Percentiles rank a stretch among this genome's conserved stretches.
Conservation (phyloP, 495 filamentous ascomycete genomes). For the Talaromyces nanjingensis region DNA sequence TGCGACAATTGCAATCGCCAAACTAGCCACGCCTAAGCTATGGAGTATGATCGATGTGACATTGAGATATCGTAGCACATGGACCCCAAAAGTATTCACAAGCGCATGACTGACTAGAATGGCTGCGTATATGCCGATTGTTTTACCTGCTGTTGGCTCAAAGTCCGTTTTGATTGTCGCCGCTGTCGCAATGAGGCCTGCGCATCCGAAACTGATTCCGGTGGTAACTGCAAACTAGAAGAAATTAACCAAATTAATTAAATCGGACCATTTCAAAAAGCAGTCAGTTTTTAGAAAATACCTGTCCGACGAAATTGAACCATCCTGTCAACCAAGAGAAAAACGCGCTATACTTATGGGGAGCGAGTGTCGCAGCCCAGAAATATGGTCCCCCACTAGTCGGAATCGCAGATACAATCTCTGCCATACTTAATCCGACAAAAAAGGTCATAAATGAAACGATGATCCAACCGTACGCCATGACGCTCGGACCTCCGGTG, state of each 20-base stretch:
- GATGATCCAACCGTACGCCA: slow-evolving; percentile 49
- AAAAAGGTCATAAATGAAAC: slow-evolving; percentile 53
- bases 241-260: background rate
- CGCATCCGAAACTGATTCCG: slow-evolving; percentile 60
- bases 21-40: slow-evolving; percentile 46
- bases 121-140: slow-evolving; percentile 58
- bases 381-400: slow-evolving; percentile 61
- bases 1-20: slow-evolving; percentile 53
- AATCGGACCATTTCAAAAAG: background rate
- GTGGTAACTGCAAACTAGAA: slow-evolving; percentile 56
- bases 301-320: slow-evolving; percentile 28
- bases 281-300: background rate
- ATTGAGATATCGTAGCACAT: slow-evolving; percentile 50
- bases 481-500: slow-evolving; percentile 52
- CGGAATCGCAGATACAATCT: slow-evolving; percentile 60
- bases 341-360: slow-evolving; percentile 48
- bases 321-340: slow-evolving; percentile 60
- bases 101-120: slow-evolving; percentile 49
- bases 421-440: slow-evolving; percentile 55
- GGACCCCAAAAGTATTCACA: slow-evolving; percentile 56
- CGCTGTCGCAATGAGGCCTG: slow-evolving; percentile 51
- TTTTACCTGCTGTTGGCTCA: slow-evolving; percentile 43
- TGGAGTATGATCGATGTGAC: slow-evolving; percentile 56
- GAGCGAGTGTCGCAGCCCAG: slow-evolving; percentile 57
- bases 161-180: slow-evolving; percentile 44